Evolutionary conservation across 805 yeast genomes (phyloP).

Genomic region (Lachancea mirantina): DNA sequence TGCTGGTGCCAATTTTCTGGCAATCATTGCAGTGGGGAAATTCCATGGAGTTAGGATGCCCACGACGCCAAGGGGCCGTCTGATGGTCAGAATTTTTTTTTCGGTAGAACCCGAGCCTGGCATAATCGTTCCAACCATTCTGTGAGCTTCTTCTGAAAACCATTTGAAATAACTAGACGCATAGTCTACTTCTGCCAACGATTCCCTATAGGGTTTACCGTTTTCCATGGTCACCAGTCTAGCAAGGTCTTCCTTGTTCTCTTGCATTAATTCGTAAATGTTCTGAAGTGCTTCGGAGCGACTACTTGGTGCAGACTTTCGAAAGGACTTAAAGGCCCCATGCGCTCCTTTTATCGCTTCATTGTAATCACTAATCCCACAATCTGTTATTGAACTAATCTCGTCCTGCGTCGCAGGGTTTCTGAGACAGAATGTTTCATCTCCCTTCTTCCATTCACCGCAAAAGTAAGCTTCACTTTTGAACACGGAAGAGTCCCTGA

Average conservation of each 20-base stretch:
- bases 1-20: conserved; percentile 70
- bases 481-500: conserved; percentile 40
- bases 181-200: conserved; percentile 61
- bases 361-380: conserved; percentile 39
- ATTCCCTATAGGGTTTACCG: conserved; percentile 66
- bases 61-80: conserved; percentile 77
- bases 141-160: conserved; percentile 76
- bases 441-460: conserved; percentile 52
- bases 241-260: conserved; percentile 60
- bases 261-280: conserved; percentile 47
- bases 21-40: conserved; percentile 74
- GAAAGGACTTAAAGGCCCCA: conserved; percentile 46
- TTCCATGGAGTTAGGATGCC: conserved; percentile 82
- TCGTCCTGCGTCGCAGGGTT: conserved; percentile 58
- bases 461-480: conserved; percentile 49
- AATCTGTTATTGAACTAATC: conserved; percentile 47
- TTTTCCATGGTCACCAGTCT: conserved; percentile 58
- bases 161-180: conserved; percentile 70
- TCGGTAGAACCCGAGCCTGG: conserved; percentile 43
- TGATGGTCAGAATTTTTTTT: conserved; percentile 47
- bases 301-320: conserved; percentile 47
- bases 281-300: conserved; percentile 47
- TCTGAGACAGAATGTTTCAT: conserved; percentile 42
- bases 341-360: conserved; percentile 51
- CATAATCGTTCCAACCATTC: conserved; percentile 59